A percentile compares a stretch with the other conserved stretches of the same genome.
Conservation (phyloP, 257 asterid species). For the Buddleja alternifolia region DNA sequence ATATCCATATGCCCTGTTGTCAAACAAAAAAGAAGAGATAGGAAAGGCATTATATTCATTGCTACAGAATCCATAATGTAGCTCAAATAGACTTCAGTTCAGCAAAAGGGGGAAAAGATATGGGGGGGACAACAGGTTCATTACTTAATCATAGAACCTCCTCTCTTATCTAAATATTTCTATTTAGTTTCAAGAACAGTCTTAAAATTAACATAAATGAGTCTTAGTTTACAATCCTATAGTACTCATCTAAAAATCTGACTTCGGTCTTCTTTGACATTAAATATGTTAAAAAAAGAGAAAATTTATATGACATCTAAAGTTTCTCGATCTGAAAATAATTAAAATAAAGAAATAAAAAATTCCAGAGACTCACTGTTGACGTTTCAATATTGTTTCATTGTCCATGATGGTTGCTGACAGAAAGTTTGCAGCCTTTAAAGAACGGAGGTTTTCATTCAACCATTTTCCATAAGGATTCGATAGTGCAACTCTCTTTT, state of each 20-base stretch:
- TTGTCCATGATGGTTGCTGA: conserved; percentile 74
- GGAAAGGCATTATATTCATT: conserved; percentile 16
- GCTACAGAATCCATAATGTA: neutral
- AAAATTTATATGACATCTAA: too few species aligned
- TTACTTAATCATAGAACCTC: too few species aligned
- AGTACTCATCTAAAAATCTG: too few species aligned
- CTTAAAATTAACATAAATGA: too few species aligned
- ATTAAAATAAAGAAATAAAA: conserved; percentile 22
- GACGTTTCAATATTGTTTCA: conserved; percentile 82
- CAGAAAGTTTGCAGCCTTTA: conserved; percentile 68
- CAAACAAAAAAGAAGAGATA: conserved; percentile 28
- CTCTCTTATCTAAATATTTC: too few species aligned
- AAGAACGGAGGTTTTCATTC: conserved; percentile 74
- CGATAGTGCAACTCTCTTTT: conserved; percentile 78
- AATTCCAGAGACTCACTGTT: conserved; percentile 69
- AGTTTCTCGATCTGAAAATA: conserved; percentile 15
- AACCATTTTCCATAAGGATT: conserved; percentile 96
- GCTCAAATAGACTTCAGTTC: neutral
- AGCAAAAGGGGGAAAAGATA: conserved; percentile 2
- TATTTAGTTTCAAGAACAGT: too few species aligned
- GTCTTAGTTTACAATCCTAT: too few species aligned
- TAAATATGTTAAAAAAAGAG: too few species aligned
- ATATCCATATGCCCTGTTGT: conserved; percentile 89
- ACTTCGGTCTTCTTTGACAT: too few species aligned
- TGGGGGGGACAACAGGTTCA: neutral